Base-by-base conservation (phyloP, 192 early-diverging fungal genomes). In the Gaertneriomyces semiglobifer region DNA sequence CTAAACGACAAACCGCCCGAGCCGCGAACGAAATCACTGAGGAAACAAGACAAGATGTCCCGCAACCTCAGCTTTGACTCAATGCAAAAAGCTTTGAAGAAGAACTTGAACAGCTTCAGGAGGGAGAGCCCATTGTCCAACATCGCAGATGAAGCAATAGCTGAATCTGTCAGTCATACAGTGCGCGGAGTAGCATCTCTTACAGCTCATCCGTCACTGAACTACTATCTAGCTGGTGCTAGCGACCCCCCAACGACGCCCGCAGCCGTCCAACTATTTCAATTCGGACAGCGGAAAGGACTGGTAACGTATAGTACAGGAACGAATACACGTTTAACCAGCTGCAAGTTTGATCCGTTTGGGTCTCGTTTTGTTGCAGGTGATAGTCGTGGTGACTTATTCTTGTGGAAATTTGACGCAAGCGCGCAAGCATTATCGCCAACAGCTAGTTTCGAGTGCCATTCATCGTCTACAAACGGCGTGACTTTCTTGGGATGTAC, bases 341-440 rank as follows among this genome's bases (percentile, higher is more conserved):
- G 66, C 44, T 65, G 63, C 53, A 88, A 86, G 46, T 93, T 93
- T 81, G 91, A 93, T 65, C 80, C 83, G 1, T 90, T 84, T 69
- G 91, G 91, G 4, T 84, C 83, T 58, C 84, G 87, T 46, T 93
- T 93, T 79, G 91, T 87, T 19, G 88, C 84, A 2, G 75, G 73
- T 4, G 90, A 92, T 72, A 74, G 67, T 40, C 81, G 84, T 42
- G 91, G 91, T 10, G 77, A 81, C 19, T 51, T 93, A 19, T 77
- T 79, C 52, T 74, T 93, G 44, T 93, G 89, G 89, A 76, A 82
- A 47, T 92, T 93, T 71, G 90, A 92, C 66, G 78, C 87, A 12
- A 82, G 79, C 51, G 67, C 79, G 20, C 74, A 83, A 25, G 74
- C 86, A 0, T 71, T 81, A 40, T 82, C 76, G 46, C 91, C 91